Evolutionary conservation across 805 yeast species (phyloP), one percentile per base, ranked within the genome.

Genomic region (Wickerhamiella domercqiae): DNA sequence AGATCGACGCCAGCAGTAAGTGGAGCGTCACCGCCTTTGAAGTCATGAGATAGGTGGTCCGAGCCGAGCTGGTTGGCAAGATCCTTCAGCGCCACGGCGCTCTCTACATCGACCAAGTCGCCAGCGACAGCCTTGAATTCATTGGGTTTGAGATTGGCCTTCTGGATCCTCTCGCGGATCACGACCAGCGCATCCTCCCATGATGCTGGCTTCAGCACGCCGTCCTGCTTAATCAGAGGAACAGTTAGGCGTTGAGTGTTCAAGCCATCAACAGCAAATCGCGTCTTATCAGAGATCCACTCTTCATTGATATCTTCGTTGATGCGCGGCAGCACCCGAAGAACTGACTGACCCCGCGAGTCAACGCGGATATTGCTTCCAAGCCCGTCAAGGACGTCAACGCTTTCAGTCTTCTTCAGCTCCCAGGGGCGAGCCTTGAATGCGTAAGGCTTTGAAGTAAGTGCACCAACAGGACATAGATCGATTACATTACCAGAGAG

Each of bases 351-450:
- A 49, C 93, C 94, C 60, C 90, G 71, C 37, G 87, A 72, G 58
- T 81, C 94, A 38, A 81, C 83, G 56, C 94, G 70, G 47, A 81
- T 71, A 52, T 75, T 78, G 31, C 87, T 76, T 19, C 94, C 94
- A 26, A 81, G 56, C 17, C 75, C 94, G 59, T 81, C 94, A 63
- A 74, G 59, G 11, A 81, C 90, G 57, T 81, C 94, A 49, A 81
- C 70, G 37, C 87, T 68, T 60, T 81, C 94, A 34, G 93, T 80
- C 66, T 80, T 74, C 64, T 80, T 81, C 56, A 82, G 70, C 61
- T 81, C 94, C 94, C 94, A 81, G 21, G 94, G 93, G 56, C 94
- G 71, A 13, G 93, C 93, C 55, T 73, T 75, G 68, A 81, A 81
- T n/a, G 94, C 84, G 52, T 81, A 81, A 19, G 94, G 94, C 61